These are phyloP conservation scores for Diutina rugosa DNA, from an alignment of 1,139 yeast species.

Conservation along the genomic window DNA sequence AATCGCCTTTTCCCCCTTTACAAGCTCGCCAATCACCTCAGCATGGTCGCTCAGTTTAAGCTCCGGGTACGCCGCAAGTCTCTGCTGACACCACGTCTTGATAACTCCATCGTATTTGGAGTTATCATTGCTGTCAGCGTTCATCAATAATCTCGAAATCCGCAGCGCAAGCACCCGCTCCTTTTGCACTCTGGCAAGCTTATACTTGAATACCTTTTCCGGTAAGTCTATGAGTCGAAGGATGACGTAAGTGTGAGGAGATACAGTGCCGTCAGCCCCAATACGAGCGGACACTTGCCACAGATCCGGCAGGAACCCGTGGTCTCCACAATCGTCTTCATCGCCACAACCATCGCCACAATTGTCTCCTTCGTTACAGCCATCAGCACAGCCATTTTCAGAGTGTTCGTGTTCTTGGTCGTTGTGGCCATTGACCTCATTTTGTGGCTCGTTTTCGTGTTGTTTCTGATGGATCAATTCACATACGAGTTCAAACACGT, in stretches of 20 bases:
- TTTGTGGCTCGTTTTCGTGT: neutral
- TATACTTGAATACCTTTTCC: neutral
- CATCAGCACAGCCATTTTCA: neutral
- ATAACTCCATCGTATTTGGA: neutral
- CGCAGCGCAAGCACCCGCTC: neutral
- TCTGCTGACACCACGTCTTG: neutral
- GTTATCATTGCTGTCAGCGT: neutral
- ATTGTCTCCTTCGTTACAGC: neutral
- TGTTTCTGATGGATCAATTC: neutral
- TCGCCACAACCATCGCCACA: neutral
- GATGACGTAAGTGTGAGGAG: constrained; percentile 1
- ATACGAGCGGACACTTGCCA: neutral
- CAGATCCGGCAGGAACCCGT: neutral
- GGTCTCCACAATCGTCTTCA: neutral
- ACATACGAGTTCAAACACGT: neutral
- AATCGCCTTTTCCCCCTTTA: neutral
- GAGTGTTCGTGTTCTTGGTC: neutral
- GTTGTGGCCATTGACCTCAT: neutral
- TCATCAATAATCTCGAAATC: neutral
- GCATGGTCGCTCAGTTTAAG: neutral
- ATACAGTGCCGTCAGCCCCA: neutral
- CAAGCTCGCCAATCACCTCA: neutral
- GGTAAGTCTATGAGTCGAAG: neutral
- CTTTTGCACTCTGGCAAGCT: neutral
- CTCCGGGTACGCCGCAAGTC: neutral